phyloP scores from a whole-genome alignment of 805 yeast species.

The Kuraishia borneana region DNA sequence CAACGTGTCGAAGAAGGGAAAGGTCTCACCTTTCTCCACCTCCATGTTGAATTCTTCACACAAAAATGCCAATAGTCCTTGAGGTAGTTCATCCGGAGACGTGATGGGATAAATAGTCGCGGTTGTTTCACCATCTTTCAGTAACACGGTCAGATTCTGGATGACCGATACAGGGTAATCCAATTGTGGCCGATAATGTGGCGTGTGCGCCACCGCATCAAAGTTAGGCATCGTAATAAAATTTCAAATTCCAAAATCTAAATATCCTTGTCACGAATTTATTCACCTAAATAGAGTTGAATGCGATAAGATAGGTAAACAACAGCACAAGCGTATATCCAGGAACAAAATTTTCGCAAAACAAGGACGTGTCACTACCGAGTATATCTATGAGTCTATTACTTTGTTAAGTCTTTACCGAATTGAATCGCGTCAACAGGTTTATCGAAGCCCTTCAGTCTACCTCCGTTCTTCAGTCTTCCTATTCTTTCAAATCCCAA shows the following conservation, averaged over 20 bases:
- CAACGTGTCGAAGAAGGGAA: constrained; percentile 74
- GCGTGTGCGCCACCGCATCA: constrained; percentile 37
- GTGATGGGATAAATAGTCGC: constrained; percentile 88
- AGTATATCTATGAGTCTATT: too few relatives aligned
- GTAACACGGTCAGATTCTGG: constrained; percentile 62
- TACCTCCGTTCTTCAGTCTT: constrained; percentile 59
- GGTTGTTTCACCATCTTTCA: constrained; percentile 82
- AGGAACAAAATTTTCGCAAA: neutral
- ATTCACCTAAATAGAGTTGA: too few relatives aligned
- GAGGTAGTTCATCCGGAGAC: constrained; percentile 58
- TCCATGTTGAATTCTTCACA: constrained; percentile 93
- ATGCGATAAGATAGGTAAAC: neutral
- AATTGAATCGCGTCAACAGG: constrained; percentile 70
- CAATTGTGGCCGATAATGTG: constrained; percentile 30
- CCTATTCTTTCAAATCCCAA: constrained; percentile 80
- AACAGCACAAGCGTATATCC: neutral
- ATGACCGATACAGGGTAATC: constrained; percentile 23
- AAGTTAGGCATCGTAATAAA: constrained; percentile 40
- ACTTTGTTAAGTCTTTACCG: constrained; percentile 59
- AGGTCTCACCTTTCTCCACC: constrained; percentile 78
- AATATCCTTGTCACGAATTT: too few relatives aligned
- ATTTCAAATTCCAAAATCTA: too few relatives aligned
- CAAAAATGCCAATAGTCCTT: constrained; percentile 65
- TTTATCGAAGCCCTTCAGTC: constrained; percentile 48
- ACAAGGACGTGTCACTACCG: neutral